These are phyloP conservation scores for Iberis amara DNA, from an alignment of 441 rosid species.

Conservation along the genomic window DNA sequence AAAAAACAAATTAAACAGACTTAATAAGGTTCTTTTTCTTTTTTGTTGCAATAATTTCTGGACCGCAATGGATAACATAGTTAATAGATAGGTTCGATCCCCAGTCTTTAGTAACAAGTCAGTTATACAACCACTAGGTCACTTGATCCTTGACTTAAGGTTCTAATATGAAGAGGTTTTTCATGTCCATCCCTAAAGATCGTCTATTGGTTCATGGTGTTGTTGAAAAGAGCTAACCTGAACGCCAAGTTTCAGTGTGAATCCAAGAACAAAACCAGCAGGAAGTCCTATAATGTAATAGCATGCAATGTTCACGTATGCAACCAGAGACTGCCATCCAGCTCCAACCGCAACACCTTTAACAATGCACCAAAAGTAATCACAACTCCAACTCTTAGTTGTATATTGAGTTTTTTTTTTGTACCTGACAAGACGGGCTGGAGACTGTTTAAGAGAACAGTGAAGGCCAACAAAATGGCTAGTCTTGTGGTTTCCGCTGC, in stretches of 20 bases:
- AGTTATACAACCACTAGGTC: no score
- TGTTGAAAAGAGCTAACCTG: slow-evolving; percentile 33
- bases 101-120: no score
- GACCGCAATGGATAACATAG: no score
- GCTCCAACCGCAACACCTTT: slow-evolving; percentile 88
- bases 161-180: not conserved
- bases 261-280: slow-evolving; percentile 72
- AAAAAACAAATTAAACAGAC: no score
- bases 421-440: slow-evolving; percentile 86
- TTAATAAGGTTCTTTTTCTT: no score
- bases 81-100: no score
- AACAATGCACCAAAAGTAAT: not conserved
- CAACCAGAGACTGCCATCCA: slow-evolving; percentile 78
- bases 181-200: not conserved
- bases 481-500: slow-evolving; percentile 71
- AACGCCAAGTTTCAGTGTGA: slow-evolving; percentile 60
- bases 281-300: slow-evolving; percentile 77
- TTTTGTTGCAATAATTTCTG: no score
- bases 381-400: slow-evolving; percentile 1
- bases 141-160: not conserved
- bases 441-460: slow-evolving; percentile 78
- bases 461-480: slow-evolving; percentile 51
- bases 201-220: not conserved
- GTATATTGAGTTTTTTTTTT: not conserved
- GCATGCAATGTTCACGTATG: slow-evolving; percentile 75